Percentiles rank a stretch among this genome's conserved stretches.
These are phyloP conservation scores for Acorus gramineus DNA, from an alignment of 106 monocot genomes.

Conservation along the genomic window DNA sequence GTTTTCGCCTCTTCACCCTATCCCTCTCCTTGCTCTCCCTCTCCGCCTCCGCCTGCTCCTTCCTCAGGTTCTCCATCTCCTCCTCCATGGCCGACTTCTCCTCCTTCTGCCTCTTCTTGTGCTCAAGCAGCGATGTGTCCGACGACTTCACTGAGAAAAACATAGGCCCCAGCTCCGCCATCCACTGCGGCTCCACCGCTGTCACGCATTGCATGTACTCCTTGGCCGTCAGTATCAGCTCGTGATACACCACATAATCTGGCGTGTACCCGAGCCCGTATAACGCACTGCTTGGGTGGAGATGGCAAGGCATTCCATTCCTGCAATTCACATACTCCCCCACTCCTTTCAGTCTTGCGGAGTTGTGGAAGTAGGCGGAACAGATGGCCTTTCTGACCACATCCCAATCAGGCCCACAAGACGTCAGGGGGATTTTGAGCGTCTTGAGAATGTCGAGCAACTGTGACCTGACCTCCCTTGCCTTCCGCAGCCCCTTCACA, in stretches of 20 bases:
- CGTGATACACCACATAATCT: constrained; percentile 90
- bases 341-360: constrained; percentile 79
- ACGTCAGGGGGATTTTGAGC: constrained; percentile 67
- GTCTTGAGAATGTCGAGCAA: constrained; percentile 79
- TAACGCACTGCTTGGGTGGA: constrained; percentile 87
- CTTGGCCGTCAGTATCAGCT: constrained; percentile 68
- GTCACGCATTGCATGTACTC: constrained; percentile 98
- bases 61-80: constrained; percentile 86
- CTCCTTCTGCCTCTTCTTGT: constrained; percentile 85
- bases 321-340: constrained; percentile 87
- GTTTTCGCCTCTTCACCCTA: constrained; percentile 51
- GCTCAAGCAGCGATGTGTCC: constrained; percentile 78
- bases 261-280: constrained; percentile 90
- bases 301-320: constrained; percentile 94
- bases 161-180: constrained; percentile 95
- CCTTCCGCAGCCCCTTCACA: constrained; percentile 81
- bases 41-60: constrained; percentile 54
- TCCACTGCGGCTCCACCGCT: constrained; percentile 91
- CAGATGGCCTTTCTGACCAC: constrained; percentile 91
- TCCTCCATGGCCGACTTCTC: constrained; percentile 88
- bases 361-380: constrained; percentile 87
- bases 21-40: constrained; percentile 36
- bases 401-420: constrained; percentile 89
- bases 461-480: constrained; percentile 88
- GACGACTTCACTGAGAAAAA: constrained; percentile 93